Percentiles rank a stretch among this genome's conserved stretches.
phyloP scores from a whole-genome alignment of 257 asterid species.

The Galeopsis tetrahit region DNA sequence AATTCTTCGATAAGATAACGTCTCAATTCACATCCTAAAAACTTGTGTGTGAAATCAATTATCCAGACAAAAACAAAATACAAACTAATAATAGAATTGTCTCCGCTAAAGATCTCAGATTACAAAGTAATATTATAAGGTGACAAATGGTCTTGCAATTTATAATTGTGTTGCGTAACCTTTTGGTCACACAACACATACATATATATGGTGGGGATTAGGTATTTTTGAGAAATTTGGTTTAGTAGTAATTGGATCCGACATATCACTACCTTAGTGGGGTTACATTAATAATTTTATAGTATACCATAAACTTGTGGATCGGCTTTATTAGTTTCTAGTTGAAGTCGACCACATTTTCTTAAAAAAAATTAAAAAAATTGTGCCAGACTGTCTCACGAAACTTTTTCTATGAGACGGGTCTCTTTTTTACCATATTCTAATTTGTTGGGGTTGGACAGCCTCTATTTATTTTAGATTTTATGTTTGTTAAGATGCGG shows the following conservation, averaged over 20 bases:
- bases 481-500: too few relatives aligned
- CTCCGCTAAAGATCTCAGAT: background rate
- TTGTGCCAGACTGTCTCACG: too few relatives aligned
- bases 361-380: too few relatives aligned
- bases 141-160: conserved; percentile 3
- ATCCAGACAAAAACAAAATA: background rate
- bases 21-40: too few relatives aligned
- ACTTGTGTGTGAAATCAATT: too few relatives aligned
- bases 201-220: background rate
- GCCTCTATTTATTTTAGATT: too few relatives aligned
- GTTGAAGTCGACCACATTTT: too few relatives aligned
- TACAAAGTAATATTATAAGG: conserved; percentile 8
- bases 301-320: conserved; percentile 17
- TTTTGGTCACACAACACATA: background rate
- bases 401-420: too few relatives aligned
- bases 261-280: conserved; percentile 37
- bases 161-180: conserved; percentile 11
- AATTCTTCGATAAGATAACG: too few relatives aligned
- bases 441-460: too few relatives aligned
- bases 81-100: background rate
- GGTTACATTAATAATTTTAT: background rate
- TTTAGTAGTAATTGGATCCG: conserved; percentile 29
- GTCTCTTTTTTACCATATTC: too few relatives aligned
- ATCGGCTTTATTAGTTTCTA: background rate
- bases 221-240: conserved; percentile 2